Conservation (phyloP, 306 rosid species). For the Sicyos edulis region DNA sequence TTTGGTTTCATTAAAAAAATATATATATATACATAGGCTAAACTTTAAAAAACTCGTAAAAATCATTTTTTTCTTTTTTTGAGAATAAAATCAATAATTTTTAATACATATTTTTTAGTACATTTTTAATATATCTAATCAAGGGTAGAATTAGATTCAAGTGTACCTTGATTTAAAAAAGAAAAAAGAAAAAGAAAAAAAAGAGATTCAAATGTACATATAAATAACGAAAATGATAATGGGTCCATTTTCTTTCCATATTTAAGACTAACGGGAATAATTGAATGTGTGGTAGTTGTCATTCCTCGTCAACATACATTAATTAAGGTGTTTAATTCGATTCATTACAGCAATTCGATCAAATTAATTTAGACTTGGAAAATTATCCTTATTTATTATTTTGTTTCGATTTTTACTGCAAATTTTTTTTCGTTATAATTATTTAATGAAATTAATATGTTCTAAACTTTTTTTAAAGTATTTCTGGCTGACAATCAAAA, state of each 20-base stretch:
- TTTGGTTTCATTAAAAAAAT: too few relatives aligned
- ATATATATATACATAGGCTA: too few relatives aligned
- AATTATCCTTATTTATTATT: background rate
- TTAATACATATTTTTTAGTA: too few relatives aligned
- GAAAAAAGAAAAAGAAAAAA: too few relatives aligned
- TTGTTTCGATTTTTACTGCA: background rate
- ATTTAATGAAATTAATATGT: background rate
- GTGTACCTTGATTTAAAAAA: too few relatives aligned
- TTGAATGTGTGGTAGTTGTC: conserved; percentile 12
- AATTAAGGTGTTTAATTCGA: conserved; percentile 14
- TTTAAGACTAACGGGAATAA: background rate
- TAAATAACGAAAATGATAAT: conserved; percentile 2
- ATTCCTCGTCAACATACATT: conserved; percentile 15
- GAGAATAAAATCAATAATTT: too few relatives aligned
- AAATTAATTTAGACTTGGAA: background rate
- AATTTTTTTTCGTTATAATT: background rate
- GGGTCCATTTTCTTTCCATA: conserved; percentile 6
- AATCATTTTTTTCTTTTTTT: too few relatives aligned
- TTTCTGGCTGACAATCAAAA: too few relatives aligned
- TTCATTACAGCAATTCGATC: conserved; percentile 6
- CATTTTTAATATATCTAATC: too few relatives aligned
- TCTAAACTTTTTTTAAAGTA: too few relatives aligned
- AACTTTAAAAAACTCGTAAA: too few relatives aligned
- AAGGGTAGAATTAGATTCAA: background rate
- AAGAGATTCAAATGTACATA: background rate